Conservation (phyloP, 441 rosid genomes). For the Mallotus japonicus region DNA sequence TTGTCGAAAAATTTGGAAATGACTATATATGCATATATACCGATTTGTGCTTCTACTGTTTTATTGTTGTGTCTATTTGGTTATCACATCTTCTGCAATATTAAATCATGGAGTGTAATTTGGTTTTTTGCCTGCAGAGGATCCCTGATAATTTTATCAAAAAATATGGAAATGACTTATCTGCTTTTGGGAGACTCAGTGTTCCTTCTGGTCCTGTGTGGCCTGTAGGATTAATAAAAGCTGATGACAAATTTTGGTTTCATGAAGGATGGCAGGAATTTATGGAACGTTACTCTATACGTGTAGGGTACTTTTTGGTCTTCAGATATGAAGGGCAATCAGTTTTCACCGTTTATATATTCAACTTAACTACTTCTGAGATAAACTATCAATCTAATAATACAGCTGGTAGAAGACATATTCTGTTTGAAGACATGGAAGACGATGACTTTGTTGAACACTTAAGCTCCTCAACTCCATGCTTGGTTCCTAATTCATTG, state of each 20-base stretch:
- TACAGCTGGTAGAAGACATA: conserved; percentile 55
- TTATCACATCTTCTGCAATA: conserved; percentile 5
- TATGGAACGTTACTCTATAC: conserved; percentile 74
- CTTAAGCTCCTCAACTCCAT: conserved; percentile 35
- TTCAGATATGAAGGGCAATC: conserved; percentile 94
- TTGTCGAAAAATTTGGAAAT: conserved; percentile 74
- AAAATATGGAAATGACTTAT: conserved; percentile 77
- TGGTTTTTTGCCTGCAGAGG: conserved; percentile 58
- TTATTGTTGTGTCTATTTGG: neutral
- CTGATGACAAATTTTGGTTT: conserved; percentile 82
- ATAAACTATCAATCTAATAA: conserved; percentile 71
- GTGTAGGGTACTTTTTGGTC: conserved; percentile 81
- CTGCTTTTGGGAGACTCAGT: conserved; percentile 70
- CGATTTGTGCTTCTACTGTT: no score
- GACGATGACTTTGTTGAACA: conserved; percentile 65
- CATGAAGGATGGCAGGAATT: conserved; percentile 94
- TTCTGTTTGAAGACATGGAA: conserved; percentile 77
- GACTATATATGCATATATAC: conserved; percentile 30
- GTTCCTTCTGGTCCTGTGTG: conserved; percentile 90
- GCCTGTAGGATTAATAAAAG: conserved; percentile 74
- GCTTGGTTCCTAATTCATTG: conserved; percentile 19
- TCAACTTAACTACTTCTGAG: conserved; percentile 78
- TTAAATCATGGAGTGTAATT: conserved; percentile 4
- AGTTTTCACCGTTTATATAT: conserved; percentile 76
- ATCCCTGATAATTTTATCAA: conserved; percentile 87